phyloP scores from a whole-genome alignment of 2,329 filamentous ascomycete genomes.

The Aaosphaeria arxii region DNA sequence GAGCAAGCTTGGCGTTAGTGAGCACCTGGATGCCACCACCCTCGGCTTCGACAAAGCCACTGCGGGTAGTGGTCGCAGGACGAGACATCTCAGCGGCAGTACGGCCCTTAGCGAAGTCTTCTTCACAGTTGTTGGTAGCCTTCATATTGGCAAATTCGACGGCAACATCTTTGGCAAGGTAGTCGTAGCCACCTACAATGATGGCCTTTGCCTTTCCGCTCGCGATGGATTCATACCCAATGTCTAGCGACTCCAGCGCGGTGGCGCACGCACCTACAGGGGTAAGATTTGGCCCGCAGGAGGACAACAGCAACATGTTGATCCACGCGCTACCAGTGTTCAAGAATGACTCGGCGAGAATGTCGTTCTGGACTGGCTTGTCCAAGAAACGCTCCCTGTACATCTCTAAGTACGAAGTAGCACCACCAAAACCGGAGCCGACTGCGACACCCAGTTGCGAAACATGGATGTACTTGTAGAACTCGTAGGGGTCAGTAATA shows the following conservation, averaged over 20 bases:
- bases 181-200: constrained; percentile 37
- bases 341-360: constrained; percentile 35
- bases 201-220: constrained; percentile 27
- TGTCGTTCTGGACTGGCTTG: constrained; percentile 30
- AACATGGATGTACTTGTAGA: constrained; percentile 34
- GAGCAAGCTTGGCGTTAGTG: constrained; percentile 29
- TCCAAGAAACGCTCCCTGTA: constrained; percentile 32
- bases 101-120: constrained; percentile 19
- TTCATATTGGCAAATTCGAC: constrained; percentile 38
- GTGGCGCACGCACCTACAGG: constrained; percentile 41
- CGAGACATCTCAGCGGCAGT: constrained; percentile 35
- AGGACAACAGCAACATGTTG: constrained; percentile 40
- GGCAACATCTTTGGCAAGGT: constrained; percentile 28
- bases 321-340: constrained; percentile 38
- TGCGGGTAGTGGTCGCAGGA: constrained; percentile 29
- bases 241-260: constrained; percentile 35
- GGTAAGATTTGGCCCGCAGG: constrained; percentile 33
- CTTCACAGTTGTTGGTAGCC: constrained; percentile 32
- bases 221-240: constrained; percentile 32
- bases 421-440: constrained; percentile 31
- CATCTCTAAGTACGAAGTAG: constrained; percentile 23
- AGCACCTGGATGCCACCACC: constrained; percentile 39
- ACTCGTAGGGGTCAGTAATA: constrained; percentile 31
- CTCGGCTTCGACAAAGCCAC: constrained; percentile 38
- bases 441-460: constrained; percentile 37